Percentiles rank a stretch among this genome's conserved stretches.
Conservation (phyloP, 2,329 filamentous ascomycete species). For the Aspergillus thermomutatus region DNA sequence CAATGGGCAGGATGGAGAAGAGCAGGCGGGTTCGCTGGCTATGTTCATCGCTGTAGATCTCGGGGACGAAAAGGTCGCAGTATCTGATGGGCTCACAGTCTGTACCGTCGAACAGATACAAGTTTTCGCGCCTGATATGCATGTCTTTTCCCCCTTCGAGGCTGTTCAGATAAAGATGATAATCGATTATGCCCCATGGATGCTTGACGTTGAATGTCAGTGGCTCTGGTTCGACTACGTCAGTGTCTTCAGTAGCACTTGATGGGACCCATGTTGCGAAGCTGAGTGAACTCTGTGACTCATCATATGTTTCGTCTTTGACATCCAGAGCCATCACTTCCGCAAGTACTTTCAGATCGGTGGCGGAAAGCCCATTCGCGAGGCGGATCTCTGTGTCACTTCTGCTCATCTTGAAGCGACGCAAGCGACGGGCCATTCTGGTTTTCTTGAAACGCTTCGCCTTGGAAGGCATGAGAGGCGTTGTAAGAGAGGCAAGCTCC, state of each 20-base stretch:
- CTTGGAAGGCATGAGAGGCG: background rate
- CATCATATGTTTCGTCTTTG: background rate
- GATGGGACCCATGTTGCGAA: background rate
- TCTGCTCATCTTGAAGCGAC: conserved; percentile 18
- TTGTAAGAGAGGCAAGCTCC: background rate
- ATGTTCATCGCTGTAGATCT: conserved; percentile 7
- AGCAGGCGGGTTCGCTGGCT: conserved; percentile 16
- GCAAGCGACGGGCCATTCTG: background rate
- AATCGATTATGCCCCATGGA: conserved; percentile 32
- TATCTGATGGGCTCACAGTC: conserved; percentile 24
- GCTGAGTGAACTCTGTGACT: background rate
- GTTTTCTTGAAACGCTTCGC: background rate
- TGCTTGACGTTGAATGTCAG: conserved; percentile 17
- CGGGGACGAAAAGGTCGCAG: conserved; percentile 16
- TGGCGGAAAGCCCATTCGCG: background rate
- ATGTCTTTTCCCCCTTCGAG: conserved; percentile 20
- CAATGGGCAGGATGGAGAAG: conserved; percentile 23
- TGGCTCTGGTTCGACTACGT: background rate
- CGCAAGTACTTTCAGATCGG: background rate
- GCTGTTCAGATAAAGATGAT: conserved; percentile 28
- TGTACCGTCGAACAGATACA: conserved; percentile 23
- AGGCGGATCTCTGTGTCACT: conserved; percentile 10
- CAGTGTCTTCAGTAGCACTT: background rate
- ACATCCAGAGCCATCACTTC: background rate
- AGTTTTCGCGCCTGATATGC: conserved; percentile 16